A percentile compares a stretch with the other conserved stretches of the same genome.
Evolutionary conservation across 306 rosid species (phyloP).

Genomic region (Hippophae gyantsensis): DNA sequence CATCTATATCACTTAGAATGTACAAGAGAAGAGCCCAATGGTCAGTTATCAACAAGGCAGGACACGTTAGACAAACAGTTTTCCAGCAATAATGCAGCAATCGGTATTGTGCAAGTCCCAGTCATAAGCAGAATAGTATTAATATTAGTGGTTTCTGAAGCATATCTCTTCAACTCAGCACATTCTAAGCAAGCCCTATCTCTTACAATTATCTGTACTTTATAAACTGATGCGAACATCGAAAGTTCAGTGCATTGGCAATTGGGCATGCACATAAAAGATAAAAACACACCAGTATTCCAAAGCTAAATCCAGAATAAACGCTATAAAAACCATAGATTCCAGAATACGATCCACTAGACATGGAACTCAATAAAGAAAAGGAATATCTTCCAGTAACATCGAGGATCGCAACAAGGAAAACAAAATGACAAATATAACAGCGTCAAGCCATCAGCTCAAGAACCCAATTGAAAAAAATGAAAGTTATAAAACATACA

Average conservation of each 20-base stretch:
- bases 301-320: slow-evolving; percentile 18
- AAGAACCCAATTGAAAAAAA: slow-evolving; percentile 14
- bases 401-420: slow-evolving; percentile 26
- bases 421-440: slow-evolving; percentile 17
- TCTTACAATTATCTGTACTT: background rate
- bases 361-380: slow-evolving; percentile 37
- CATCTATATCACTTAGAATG: slow-evolving; percentile 15
- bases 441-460: slow-evolving; percentile 4
- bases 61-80: background rate
- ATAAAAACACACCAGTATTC: slow-evolving; percentile 12
- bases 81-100: background rate
- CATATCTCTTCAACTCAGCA: background rate
- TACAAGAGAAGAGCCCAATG: background rate
- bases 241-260: slow-evolving; percentile 22
- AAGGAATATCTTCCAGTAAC: slow-evolving; percentile 27
- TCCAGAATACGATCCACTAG: slow-evolving; percentile 14
- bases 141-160: background rate
- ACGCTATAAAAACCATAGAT: slow-evolving; percentile 12
- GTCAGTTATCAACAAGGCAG: background rate
- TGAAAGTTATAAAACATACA: slow-evolving; percentile 7
- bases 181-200: slow-evolving; percentile 7
- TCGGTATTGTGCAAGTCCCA: background rate
- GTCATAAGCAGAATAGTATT: background rate
- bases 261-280: slow-evolving; percentile 9
- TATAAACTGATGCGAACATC: slow-evolving; percentile 6